Base-by-base conservation (phyloP, 257 asterid species). In the Mitragyna speciosa region DNA sequence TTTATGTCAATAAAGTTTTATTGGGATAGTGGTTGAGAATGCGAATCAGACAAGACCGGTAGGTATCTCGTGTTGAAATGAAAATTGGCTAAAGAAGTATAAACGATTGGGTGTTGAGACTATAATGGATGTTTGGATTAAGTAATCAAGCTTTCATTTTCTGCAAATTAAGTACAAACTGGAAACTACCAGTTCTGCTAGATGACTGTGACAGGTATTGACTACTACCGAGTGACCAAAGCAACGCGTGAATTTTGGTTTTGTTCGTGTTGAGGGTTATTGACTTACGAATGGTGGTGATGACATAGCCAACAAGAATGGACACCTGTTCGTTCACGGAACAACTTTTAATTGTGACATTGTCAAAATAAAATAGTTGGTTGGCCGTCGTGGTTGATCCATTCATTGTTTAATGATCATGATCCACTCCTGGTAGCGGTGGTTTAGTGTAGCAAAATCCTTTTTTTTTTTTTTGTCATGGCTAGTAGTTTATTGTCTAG, bases 261-360 rank as follows among this genome's bases (percentile, higher is more conserved):
- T 11, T 64, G 15, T 10, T 69, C 41, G 41, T 36, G 41, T 36
- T 70, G 15, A 12, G 14, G 3, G 24, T 28, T 26, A 4, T 36
- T 59, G 41, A 28, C 70, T 64, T 12, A 41, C 12, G 70, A 30
- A 4, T 14, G 12, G 41, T 26, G 39, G 11, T 12, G 39, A 64
- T 19, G 39, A 64, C 69, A 52, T 49, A 74, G 47, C 76, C 51
- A 4, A 52, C 12, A 26, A 30, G 45, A 22, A 30, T 28, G 52
- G 78, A 70, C 76, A 14, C 33, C 80, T 67, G 65, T 54, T 80
- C 16, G 41, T 80, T 66, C 75, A 80, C 83, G 79, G 28, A 64
- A 65, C 76, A 3, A 3, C 49, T 78, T 41, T 77, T 73, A 49
- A 65, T 19, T 22, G 22, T 20, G 66, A 61, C 61, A 12, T 41